Evolutionary conservation across 2,329 filamentous ascomycete species (phyloP).

Genomic region (Phialocephala sp.): DNA sequence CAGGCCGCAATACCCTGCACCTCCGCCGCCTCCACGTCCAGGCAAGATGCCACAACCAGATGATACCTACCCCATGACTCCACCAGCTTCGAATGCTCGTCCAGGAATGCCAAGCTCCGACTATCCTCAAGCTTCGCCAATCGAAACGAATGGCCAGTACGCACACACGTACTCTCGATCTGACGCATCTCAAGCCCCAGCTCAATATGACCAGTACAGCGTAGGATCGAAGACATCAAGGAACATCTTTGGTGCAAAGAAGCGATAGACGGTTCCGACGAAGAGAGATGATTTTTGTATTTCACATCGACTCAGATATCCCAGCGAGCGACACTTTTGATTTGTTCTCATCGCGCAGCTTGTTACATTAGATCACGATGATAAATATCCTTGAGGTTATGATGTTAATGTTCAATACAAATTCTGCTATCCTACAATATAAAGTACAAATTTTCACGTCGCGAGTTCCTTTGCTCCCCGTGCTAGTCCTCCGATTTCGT

Average conservation of each 20-base stretch:
- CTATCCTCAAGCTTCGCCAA: background rate
- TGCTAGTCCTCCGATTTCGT: background rate
- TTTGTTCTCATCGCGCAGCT: background rate
- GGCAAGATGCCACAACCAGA: background rate
- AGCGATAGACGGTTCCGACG: background rate
- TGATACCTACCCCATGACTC: constrained; percentile 7
- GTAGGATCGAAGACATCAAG: background rate
- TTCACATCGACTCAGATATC: background rate
- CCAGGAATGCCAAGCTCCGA: background rate
- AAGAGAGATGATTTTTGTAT: background rate
- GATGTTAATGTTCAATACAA: too few species aligned
- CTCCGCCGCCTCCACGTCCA: constrained; percentile 14
- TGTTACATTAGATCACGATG: background rate
- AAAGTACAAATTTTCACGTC: too few species aligned
- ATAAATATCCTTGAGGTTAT: too few species aligned
- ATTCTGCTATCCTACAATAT: too few species aligned
- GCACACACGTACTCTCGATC: constrained; percentile 8
- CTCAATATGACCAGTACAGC: constrained; percentile 3
- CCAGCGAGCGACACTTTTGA: background rate
- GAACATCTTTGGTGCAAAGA: constrained; percentile 3
- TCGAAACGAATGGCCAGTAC: background rate
- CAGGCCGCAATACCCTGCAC: constrained; percentile 6
- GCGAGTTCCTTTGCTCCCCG: background rate
- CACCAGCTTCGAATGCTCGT: constrained; percentile 2
- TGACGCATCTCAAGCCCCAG: constrained; percentile 5